Base-by-base conservation (phyloP, 2,329 filamentous ascomycete species). In the Gnomoniopsis sp. region DNA sequence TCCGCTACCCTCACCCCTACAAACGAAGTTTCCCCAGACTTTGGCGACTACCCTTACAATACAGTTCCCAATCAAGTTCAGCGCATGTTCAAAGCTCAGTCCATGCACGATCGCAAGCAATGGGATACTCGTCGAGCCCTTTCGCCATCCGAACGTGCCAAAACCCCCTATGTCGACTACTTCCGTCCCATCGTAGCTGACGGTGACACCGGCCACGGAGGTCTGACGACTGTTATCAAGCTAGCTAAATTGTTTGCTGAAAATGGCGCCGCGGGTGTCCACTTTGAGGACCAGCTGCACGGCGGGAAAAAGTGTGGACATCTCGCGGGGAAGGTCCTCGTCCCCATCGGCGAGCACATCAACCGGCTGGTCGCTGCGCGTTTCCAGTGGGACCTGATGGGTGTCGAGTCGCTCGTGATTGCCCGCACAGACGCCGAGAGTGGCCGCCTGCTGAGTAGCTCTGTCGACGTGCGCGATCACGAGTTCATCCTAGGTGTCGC, bases 361-460 rank as follows among this genome's bases (percentile, higher is more conserved):
- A 97, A 96, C 77, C 88, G 95, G 30, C 85, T 99, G 4, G 88
- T 92, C 21, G 93, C 95, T 1, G 88, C 93, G 3, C 88, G 95
- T 60, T 97, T 96, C 77, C 95, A 99, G 71, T 99, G 93, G 93
- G 95, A 99, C 69, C 82, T 97, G 66, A 98, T 99, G 93, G 95
- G 93, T 49, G 88, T 86, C 54, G 95, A 99, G 77, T 98, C 96
- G 72, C 82, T 98, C 3, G 86, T 98, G 46, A 95, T 99, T 70
- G 95, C 95, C 2, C 88, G 95, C 59, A 98, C 95, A 1, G 95
- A 99, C 73, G 96, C 92, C 0, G 95, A 98, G 75, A 96, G 91
- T 62, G 95, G 93, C 49, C 93, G 88, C 71, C 83, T 99, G 22
- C 81, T 99, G 57, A 96, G 89, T 59, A 96, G 89, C 61, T 91